Evolutionary conservation across 257 asterid species (phyloP), one percentile per base, ranked within the genome.

Genomic region (Forsythia viridissima): DNA sequence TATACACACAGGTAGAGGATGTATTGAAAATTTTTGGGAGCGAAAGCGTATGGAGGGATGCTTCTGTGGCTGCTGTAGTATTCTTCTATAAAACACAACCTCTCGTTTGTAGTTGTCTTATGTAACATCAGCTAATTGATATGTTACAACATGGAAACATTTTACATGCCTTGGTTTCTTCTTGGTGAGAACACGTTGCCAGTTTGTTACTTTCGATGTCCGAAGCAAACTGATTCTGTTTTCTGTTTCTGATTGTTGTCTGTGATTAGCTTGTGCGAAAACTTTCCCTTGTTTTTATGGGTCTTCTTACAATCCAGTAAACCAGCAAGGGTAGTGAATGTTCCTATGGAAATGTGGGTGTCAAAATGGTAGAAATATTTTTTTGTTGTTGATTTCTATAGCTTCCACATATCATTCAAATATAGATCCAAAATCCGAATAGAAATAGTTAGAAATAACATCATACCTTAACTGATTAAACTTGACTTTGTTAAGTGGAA

Each of bases 81-180:
- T 21, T 63, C 38, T 63, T 63, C 6, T 63, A 9, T 63, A 7
- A 63, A 21, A 63, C 39, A 30, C 18, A 63, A 11, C 70, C 7
- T 72, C 34, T 68, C 66, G 68, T 74, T 69, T 78, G 77, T 57
- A 75, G 72, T 75, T 48, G 13, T 74, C 43, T 76, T 7, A 41
- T 67, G 81, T 72, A 78, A 42, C 77, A 75, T 81, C 5, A 59
- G 43, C 74, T 71, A 65, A 77, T 71, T 51, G 78, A 75, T 37
- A 36, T 55, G 21, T 71, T 61, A 20, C 6, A 20, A 3, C 70
- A 21, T 24, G 70, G 8, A 59, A 59, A 59, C 70, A 24, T 9
- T 63, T 63, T 21, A 63, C 18, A 21, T 59, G 36, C 34, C 67
- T 59, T 20, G 67, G 67, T 59, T 59, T 59, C 36, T 59, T 59